Conservation (phyloP, 106 monocot species). For the Phalaenopsis equestris region DNA sequence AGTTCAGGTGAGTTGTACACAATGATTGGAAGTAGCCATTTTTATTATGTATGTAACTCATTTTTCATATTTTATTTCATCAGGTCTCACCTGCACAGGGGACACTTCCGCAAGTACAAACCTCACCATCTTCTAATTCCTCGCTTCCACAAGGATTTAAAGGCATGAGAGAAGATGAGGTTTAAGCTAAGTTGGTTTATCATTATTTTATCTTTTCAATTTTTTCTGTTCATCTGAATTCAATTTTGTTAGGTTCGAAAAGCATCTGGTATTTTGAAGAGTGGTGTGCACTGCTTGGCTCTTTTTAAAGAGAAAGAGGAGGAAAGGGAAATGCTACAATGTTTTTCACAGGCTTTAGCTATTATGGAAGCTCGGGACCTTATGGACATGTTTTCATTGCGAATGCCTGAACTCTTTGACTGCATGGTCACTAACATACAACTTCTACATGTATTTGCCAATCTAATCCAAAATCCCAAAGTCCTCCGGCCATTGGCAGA, state of each 20-base stretch:
- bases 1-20: conserved; percentile 21
- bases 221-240: conserved; percentile 1
- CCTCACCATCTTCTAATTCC: conserved; percentile 45
- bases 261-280: conserved; percentile 93
- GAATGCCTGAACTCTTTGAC: conserved; percentile 93
- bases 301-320: conserved; percentile 96
- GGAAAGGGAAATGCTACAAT: conserved; percentile 86
- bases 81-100: conserved; percentile 57
- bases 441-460: conserved; percentile 83
- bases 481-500: conserved; percentile 87
- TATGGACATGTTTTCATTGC: conserved; percentile 95
- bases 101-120: conserved; percentile 60
- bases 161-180: conserved; percentile 97
- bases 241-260: conserved; percentile 65
- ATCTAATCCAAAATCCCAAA: conserved; percentile 74
- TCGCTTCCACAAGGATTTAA: conserved; percentile 48
- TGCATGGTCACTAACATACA: conserved; percentile 86
- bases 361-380: conserved; percentile 98
- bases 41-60: background rate
- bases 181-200: conserved; percentile 16
- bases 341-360: conserved; percentile 85
- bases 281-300: conserved; percentile 87
- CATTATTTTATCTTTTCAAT: background rate
- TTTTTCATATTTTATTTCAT: conserved; percentile 12
- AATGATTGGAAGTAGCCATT: background rate